phyloP scores from a whole-genome alignment of 2,329 filamentous ascomycete species.

The Ambrosiella cleistominuta region DNA sequence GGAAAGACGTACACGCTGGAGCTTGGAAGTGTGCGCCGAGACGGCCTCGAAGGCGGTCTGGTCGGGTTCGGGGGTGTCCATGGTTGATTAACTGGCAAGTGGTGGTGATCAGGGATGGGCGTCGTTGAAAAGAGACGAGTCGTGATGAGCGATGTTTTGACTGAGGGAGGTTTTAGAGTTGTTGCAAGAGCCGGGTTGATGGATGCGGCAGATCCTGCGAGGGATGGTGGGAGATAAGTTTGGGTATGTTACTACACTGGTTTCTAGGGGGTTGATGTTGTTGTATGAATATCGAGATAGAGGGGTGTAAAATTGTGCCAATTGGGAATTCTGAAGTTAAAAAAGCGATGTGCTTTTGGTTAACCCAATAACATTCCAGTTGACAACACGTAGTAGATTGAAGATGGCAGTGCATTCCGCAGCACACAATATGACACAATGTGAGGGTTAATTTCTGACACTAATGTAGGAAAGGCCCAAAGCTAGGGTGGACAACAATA shows the following conservation, averaged over 20 bases:
- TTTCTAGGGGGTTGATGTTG: too few relatives aligned
- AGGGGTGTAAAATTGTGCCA: too few relatives aligned
- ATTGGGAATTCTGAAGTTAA: too few relatives aligned
- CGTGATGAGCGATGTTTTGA: not conserved
- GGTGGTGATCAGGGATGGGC: not conserved
- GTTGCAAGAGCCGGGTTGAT: not conserved
- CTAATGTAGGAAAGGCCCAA: too few relatives aligned
- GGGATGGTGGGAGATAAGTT: not conserved
- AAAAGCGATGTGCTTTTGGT: too few relatives aligned
- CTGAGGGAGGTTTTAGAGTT: not conserved
- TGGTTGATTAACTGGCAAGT: conserved; percentile 22
- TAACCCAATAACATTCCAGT: too few relatives aligned
- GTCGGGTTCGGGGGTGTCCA: conserved; percentile 79
- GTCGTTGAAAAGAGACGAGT: not conserved
- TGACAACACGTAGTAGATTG: too few relatives aligned
- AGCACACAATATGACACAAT: too few relatives aligned
- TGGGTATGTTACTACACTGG: not conserved
- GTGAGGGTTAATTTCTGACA: too few relatives aligned
- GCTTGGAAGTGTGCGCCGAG: conserved; percentile 62
- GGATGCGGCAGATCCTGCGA: not conserved
- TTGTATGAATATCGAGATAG: too few relatives aligned
- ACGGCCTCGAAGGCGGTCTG: conserved; percentile 85
- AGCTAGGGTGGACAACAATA: too few relatives aligned
- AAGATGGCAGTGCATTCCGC: too few relatives aligned
- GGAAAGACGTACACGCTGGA: conserved; percentile 44